phyloP scores from a whole-genome alignment of 176 grass and related monocot genomes.

The Ensete glaucum region DNA sequence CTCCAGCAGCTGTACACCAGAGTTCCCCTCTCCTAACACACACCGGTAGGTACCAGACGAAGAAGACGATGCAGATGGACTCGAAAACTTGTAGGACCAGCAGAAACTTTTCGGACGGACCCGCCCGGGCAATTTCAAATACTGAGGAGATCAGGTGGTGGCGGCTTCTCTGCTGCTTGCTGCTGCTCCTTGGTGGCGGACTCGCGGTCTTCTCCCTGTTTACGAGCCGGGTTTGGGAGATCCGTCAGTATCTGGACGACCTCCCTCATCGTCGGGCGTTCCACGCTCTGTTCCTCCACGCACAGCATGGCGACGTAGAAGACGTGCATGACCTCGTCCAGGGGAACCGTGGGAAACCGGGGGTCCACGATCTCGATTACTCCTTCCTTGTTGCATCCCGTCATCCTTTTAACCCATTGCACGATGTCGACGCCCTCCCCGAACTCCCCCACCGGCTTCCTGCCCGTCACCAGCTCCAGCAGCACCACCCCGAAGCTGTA shows the following conservation, averaged over 20 bases:
- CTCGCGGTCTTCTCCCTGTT: slow-evolving; percentile 27
- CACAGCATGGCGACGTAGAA: background rate
- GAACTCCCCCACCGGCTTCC: slow-evolving; percentile 67
- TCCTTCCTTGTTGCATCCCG: background rate
- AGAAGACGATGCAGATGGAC: too few relatives aligned
- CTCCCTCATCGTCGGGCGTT: background rate
- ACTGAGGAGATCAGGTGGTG: slow-evolving; percentile 50
- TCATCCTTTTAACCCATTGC: background rate
- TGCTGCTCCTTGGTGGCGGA: slow-evolving; percentile 21
- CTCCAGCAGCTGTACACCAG: too few relatives aligned
- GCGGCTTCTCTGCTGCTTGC: slow-evolving; percentile 1
- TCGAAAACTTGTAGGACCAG: too few relatives aligned
- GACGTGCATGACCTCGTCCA: background rate
- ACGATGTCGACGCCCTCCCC: background rate
- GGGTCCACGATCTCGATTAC: background rate
- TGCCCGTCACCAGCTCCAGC: slow-evolving; percentile 68
- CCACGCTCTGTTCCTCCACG: background rate
- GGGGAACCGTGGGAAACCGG: background rate
- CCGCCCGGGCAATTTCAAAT: slow-evolving; percentile 33
- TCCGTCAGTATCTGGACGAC: background rate
- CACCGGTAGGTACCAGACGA: too few relatives aligned
- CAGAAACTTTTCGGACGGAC: background rate
- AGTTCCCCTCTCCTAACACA: too few relatives aligned
- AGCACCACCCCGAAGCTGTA: slow-evolving; percentile 93
- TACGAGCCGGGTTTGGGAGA: background rate